Evolutionary conservation across 2,329 filamentous ascomycete genomes (phyloP), one percentile per base, ranked within the genome.

Genomic region (Fusarium sp.): DNA sequence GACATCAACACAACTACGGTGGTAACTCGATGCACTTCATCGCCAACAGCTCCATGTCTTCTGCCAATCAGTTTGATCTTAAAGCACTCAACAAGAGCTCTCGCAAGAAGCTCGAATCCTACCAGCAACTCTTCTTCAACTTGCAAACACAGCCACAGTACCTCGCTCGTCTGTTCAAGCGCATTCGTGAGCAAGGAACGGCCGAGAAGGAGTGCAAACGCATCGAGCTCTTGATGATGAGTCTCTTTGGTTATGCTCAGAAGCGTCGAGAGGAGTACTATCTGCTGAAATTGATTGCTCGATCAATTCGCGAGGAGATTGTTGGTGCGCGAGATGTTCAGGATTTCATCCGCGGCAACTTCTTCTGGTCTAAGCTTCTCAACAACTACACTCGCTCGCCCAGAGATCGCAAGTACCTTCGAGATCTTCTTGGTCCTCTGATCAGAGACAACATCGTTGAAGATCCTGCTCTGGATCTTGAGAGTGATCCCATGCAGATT

Each of bases 51-150:
- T 91, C 95, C 57, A 95, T 98, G 70, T 90, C 92, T 4, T 97
- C 94, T 5, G 91, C 93, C 69, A 97, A 98, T 81, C 95, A 96
- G 13, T 98, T 97, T 79, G 96, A 99, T 80, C 89, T 99, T 54
- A 98, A 98, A 83, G 96, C 97, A 1, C 88, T 99, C 77, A 99
- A 99, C 87, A 98, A 98, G 84, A 94, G 94, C 78, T 98, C 96
- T 3, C 89, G 96, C 73, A 94, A 94, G 83, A 99, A 98, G 87
- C 89, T 99, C 3, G 96, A 98, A 77, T 94, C 94, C 30, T 99
- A 99, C 81, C 97, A 99, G 82, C 95, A 98, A 80, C 89, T 99
- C 20, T 99, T 99, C 85, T 98, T 99, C 86, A 92, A 95, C 70
- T 89, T 99, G 8, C 96, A 99, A 81, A 99, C 96, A 1, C 97